phyloP scores from a whole-genome alignment of 2,329 filamentous ascomycete species.

The Cryphonectria radicalis region DNA sequence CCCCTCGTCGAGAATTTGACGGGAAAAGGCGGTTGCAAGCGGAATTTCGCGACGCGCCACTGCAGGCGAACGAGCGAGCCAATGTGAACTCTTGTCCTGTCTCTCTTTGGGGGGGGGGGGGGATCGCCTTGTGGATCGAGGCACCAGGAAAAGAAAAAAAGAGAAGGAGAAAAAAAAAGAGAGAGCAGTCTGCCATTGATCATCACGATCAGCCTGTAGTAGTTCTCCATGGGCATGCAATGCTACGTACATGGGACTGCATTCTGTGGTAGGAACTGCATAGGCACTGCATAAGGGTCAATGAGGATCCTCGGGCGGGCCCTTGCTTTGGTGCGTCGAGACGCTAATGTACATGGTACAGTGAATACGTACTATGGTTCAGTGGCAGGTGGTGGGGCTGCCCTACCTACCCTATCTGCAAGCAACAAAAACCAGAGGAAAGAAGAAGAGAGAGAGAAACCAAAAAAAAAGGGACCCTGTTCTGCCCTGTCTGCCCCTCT shows the following conservation, averaged over 20 bases:
- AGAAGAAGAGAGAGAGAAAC: not conserved
- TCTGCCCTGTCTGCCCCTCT: not conserved
- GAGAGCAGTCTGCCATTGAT: not conserved
- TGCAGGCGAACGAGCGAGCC: not conserved
- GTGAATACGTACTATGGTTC: not conserved
- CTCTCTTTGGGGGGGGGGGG: too few relatives aligned
- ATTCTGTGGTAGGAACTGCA: not conserved
- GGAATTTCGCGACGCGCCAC: slow-evolving; percentile 10
- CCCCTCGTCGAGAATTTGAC: not conserved
- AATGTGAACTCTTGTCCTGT: not conserved
- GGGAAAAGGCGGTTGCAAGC: not conserved
- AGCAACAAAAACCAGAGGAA: not conserved
- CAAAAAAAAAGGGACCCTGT: not conserved
- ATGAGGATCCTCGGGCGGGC: not conserved
- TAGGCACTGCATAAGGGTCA: not conserved
- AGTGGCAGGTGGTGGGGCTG: not conserved
- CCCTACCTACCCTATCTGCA: not conserved
- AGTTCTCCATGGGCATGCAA: too few relatives aligned
- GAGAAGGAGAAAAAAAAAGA: too few relatives aligned
- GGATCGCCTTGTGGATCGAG: not conserved
- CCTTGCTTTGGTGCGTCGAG: not conserved
- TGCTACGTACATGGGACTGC: not conserved
- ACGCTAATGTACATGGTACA: not conserved
- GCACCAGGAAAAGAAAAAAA: not conserved
- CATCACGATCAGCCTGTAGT: not conserved